Evolutionary conservation across 768 basidiomycete genomes (phyloP), one percentile per base, ranked within the genome.

Genomic region (Pleurotus sapidus): DNA sequence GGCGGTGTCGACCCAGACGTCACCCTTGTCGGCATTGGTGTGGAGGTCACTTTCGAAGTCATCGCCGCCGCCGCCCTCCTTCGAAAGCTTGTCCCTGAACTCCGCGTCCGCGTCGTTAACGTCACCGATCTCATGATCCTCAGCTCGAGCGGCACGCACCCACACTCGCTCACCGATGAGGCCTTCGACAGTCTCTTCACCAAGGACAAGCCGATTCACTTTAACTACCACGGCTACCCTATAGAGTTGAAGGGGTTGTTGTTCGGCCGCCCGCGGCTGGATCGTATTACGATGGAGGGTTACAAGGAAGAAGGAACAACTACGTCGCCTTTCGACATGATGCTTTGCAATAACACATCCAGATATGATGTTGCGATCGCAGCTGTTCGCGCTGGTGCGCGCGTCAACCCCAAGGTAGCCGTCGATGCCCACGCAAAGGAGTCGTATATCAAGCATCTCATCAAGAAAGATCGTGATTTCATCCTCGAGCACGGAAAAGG

Each of bases 81-180:
- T 23, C 86, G 88, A 63, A 83, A 84, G 64, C 72, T 81, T 20
- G 76, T 77, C n/a, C 86, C 90, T 2, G 78, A 79, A 7, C 79
- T 97, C 24, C 87, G 94, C 38, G 86, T 93, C 5, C 85, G 91
- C 17, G 89, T 95, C 57, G 85, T 95, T 57, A 95, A 96, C 62
- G 87, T 96, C 58, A 91, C 91, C 1, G 93, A 96, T 64, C 77
- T 95, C 46, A 88, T 97, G 84, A 87, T 95, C 57, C 80, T 97
- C 43, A 81, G 83, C 25, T 75, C 80, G 4, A 68, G 66, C n/a
- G 89, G 88, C 54, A 71, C 78, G 9, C 92, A 95, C 66, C 92
- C 93, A 6, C 92, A 93, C 63, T 78, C 89, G 1, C 74, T 95
- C 57, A 76, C 69, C 61, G 72, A 79, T 24, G 79, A 76, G 1